Conservation (phyloP, 176 grass and related monocot genomes). For the Bolboschoenus planiculmis region DNA sequence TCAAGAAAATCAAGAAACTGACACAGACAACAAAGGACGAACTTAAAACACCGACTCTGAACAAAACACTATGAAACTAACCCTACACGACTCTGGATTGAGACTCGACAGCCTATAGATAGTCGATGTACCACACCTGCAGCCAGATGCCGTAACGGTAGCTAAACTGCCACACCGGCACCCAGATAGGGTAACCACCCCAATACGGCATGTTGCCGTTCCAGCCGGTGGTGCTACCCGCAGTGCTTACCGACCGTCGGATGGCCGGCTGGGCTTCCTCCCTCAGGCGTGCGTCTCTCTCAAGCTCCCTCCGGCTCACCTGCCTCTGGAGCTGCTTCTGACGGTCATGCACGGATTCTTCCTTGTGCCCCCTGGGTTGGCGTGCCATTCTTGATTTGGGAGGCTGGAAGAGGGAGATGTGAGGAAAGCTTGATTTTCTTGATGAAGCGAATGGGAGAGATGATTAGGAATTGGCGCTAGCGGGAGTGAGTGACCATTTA, state of each 20-base stretch:
- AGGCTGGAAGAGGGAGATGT: not conserved
- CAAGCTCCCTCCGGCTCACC: not conserved
- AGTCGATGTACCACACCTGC: not conserved
- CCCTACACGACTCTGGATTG: too few species aligned
- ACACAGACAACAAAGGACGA: too few species aligned
- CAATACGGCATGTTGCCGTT: not conserved
- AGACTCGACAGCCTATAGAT: not conserved
- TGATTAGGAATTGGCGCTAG: not conserved
- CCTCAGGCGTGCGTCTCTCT: not conserved
- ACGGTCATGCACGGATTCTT: not conserved
- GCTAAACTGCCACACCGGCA: not conserved
- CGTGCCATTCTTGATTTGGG: not conserved
- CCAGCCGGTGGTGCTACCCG: not conserved
- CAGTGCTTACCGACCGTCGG: not conserved
- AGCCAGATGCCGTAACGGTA: not conserved
- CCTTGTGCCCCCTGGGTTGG: not conserved
- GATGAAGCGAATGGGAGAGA: not conserved
- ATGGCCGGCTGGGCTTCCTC: not conserved
- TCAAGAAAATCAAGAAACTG: too few species aligned
- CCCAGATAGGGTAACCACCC: not conserved
- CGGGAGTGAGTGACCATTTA: not conserved
- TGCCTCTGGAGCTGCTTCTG: too few species aligned
- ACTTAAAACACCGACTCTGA: too few species aligned
- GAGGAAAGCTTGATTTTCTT: not conserved
- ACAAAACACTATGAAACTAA: too few species aligned